Base-by-base conservation (phyloP, 495 filamentous ascomycete species). In the Talaromyces nanjingensis region DNA sequence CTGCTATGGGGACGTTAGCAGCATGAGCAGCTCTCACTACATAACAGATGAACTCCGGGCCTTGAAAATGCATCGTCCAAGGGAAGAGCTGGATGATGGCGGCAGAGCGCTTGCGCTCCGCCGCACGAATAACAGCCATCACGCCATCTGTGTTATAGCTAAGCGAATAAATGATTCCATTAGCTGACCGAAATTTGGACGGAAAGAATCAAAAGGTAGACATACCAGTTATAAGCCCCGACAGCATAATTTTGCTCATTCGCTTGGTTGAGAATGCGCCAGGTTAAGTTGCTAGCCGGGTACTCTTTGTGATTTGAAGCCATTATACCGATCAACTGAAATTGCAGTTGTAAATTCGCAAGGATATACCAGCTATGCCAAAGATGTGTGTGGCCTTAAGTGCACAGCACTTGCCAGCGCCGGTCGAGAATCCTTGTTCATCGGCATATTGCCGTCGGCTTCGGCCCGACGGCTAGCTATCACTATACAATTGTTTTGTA, bases 31-130 rank as follows among this genome's bases (percentile, higher is more conserved):
- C 81, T 47, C 78, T 72, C 24, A 81, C 82, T 25, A 81, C 82
- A 25, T 81, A 78, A 65, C 81, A 77, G 53, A 84, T 78, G 33
- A 65, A 67, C 69, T 74, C 79, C 27, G 79, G 73, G 60, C 74
- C 75, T 20, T 83, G 84, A 73, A 87, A 89, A 77, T 81, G 71
- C 80, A 86, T 73, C 0, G 87, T 86, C 88, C 88, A 91, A 59
- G 88, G 88, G 76, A 91, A 90, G 71, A 91, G 84, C 29, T 88
- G 83, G 65, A 91, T 81, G 78, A 89, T 87, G 63, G 85, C 82
- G 0, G 88, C 87, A 0, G 86, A 88, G 39, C 72, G 72, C 58
- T 86, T 84, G 11, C 79, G 77, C 73, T 89, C 87, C 58, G 88
- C 88, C 4, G 87, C 88, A 60, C 77, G 81, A 66, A 90, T 83